Conservation (phyloP, 2,329 filamentous ascomycete genomes). For the Phyllosticta capitalensis region DNA sequence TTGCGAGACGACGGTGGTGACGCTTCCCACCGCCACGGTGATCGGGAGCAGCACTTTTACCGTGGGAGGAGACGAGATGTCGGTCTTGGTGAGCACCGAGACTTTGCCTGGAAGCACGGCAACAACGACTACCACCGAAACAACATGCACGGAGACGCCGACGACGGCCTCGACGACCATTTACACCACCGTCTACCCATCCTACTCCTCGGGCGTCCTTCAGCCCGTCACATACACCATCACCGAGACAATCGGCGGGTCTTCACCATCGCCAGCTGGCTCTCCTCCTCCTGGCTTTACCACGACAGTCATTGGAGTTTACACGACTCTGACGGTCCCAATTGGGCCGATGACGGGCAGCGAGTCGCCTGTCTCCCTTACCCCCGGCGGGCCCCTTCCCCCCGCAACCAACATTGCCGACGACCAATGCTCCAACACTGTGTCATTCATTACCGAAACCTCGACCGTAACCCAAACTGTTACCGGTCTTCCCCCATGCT, state of each 20-base stretch:
- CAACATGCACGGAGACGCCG: neutral
- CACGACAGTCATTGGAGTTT: neutral
- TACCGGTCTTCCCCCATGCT: neutral
- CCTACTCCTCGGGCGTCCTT: neutral
- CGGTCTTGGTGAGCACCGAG: neutral
- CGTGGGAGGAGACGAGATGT: neutral
- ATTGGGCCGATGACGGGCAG: neutral
- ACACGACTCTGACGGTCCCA: neutral
- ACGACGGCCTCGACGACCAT: neutral
- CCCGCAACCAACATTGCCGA: neutral
- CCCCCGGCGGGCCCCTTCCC: neutral
- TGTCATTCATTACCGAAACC: neutral
- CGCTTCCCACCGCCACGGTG: neutral
- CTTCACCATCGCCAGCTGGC: neutral
- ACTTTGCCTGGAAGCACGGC: neutral
- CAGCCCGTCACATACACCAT: neutral
- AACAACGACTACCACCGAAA: neutral
- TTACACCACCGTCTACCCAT: neutral
- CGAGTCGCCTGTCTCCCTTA: neutral
- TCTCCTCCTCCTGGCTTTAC: neutral
- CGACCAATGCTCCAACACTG: neutral
- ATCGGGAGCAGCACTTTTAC: neutral
- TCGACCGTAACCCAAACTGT: neutral
- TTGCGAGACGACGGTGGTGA: neutral
- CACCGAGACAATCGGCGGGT: neutral